A percentile compares a stretch with the other conserved stretches of the same genome.
Evolutionary conservation across 2,329 filamentous ascomycete genomes (phyloP).

Genomic region (Ustilaginoidea virens): DNA sequence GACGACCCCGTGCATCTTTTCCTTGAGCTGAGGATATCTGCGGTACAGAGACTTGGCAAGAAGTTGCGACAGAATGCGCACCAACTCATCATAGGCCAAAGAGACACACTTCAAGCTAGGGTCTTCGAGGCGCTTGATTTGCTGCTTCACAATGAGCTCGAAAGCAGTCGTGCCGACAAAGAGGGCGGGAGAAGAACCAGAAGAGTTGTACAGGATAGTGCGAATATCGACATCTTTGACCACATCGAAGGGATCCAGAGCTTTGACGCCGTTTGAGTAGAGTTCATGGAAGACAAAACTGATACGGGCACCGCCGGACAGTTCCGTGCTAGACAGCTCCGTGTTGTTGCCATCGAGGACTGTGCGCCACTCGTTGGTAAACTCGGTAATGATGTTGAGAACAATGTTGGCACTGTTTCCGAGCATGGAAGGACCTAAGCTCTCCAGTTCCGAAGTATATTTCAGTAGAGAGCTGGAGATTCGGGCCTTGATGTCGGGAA

Average conservation of each 20-base stretch:
- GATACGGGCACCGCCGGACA: slow-evolving; percentile 94
- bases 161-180: slow-evolving; percentile 98
- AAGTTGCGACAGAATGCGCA: slow-evolving; percentile 84
- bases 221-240: slow-evolving; percentile 97
- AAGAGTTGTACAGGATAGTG: slow-evolving; percentile 96
- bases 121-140: slow-evolving; percentile 92
- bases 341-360: slow-evolving; percentile 94
- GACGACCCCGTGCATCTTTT: slow-evolving; percentile 89
- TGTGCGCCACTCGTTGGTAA: slow-evolving; percentile 93
- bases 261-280: slow-evolving; percentile 94
- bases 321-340: slow-evolving; percentile 82
- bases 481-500: slow-evolving; percentile 94
- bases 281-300: slow-evolving; percentile 99
- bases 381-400: slow-evolving; percentile 97
- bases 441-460: slow-evolving; percentile 66
- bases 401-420: slow-evolving; percentile 95
- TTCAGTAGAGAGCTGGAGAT: slow-evolving; percentile 91
- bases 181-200: slow-evolving; percentile 88
- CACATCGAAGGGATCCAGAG: slow-evolving; percentile 90
- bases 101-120: slow-evolving; percentile 96
- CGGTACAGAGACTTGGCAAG: slow-evolving; percentile 81
- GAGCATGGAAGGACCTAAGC: slow-evolving; percentile 83
- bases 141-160: slow-evolving; percentile 95
- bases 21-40: slow-evolving; percentile 85
- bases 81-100: slow-evolving; percentile 91